These are phyloP conservation scores for Cryphonectria radicalis DNA, from an alignment of 2,329 filamentous ascomycete species.

Conservation along the genomic window DNA sequence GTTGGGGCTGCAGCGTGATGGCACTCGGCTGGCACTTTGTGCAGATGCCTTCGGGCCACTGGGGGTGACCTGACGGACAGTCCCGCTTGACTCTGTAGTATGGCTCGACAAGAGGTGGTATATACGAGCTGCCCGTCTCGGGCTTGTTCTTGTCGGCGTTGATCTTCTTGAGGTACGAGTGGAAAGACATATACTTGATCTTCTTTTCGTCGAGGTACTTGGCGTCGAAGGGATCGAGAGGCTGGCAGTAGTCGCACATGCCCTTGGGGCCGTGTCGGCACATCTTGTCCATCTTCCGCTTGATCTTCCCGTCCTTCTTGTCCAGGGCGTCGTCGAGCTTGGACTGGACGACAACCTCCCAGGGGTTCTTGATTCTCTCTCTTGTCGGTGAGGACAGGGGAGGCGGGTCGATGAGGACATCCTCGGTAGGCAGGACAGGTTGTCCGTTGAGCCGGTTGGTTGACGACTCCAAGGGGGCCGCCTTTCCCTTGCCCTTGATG, in stretches of 20 bases:
- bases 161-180: conserved; percentile 90
- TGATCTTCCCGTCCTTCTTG: conserved; percentile 87
- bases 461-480: conserved; percentile 43
- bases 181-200: conserved; percentile 98
- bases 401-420: conserved; percentile 65
- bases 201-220: conserved; percentile 91
- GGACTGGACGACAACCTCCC: conserved; percentile 91
- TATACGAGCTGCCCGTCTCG: conserved; percentile 90
- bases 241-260: conserved; percentile 99
- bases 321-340: conserved; percentile 85
- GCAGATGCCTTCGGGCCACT: conserved; percentile 96
- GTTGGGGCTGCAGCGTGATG: conserved; percentile 91
- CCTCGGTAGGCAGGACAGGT: conserved; percentile 70
- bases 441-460: conserved; percentile 79
- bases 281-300: conserved; percentile 80
- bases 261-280: conserved; percentile 95
- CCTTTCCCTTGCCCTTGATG: conserved; percentile 35
- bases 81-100: conserved; percentile 87
- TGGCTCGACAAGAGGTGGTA: conserved; percentile 90
- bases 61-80: conserved; percentile 90
- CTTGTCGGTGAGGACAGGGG: conserved; percentile 59
- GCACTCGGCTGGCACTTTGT: conserved; percentile 98
- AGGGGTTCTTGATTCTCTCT: conserved; percentile 79
- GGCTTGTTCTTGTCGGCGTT: conserved; percentile 97
- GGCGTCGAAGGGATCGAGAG: conserved; percentile 89